These are phyloP conservation scores for Wallacemonas sp. DNA, from an alignment of 208 protist genomes.

Conservation along the genomic window DNA sequence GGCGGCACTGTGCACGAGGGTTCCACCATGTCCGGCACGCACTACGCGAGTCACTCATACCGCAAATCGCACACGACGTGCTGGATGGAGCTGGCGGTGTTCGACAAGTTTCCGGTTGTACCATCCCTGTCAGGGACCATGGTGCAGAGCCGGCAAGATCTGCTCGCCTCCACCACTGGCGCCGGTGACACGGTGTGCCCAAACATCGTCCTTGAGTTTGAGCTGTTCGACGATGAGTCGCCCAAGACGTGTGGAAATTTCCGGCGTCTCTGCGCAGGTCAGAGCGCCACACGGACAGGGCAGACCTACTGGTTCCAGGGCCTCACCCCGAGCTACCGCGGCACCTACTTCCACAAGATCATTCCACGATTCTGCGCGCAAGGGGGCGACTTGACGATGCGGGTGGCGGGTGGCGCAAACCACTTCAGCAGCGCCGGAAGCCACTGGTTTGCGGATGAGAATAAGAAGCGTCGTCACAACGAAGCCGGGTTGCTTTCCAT, in stretches of 20 bases:
- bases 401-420: conserved; percentile 89
- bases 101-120: conserved; percentile 50
- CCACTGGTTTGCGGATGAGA: conserved; percentile 90
- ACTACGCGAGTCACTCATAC: conserved; percentile 59
- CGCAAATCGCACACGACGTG: conserved; percentile 36
- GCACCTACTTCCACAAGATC: conserved; percentile 92
- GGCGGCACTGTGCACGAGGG: conserved; percentile 54
- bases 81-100: conserved; percentile 81
- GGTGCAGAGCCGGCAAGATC: conserved; percentile 42
- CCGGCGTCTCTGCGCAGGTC: conserved; percentile 51
- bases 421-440: conserved; percentile 83
- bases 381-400: conserved; percentile 96
- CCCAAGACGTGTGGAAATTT: conserved; percentile 83
- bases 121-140: conserved; percentile 68
- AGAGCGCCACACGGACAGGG: conserved; percentile 22
- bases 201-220: conserved; percentile 54
- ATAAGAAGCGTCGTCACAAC: conserved; percentile 91
- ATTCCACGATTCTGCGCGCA: conserved; percentile 88
- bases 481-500: conserved; percentile 78
- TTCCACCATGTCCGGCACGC: conserved; percentile 34
- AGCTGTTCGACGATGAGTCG: conserved; percentile 82
- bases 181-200: conserved; percentile 27
- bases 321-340: conserved; percentile 76
- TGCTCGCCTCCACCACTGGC: conserved; percentile 44
- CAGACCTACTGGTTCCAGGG: conserved; percentile 63